Conservation (phyloP, 805 yeast genomes). For the Diddensiella santjacobensis region DNA sequence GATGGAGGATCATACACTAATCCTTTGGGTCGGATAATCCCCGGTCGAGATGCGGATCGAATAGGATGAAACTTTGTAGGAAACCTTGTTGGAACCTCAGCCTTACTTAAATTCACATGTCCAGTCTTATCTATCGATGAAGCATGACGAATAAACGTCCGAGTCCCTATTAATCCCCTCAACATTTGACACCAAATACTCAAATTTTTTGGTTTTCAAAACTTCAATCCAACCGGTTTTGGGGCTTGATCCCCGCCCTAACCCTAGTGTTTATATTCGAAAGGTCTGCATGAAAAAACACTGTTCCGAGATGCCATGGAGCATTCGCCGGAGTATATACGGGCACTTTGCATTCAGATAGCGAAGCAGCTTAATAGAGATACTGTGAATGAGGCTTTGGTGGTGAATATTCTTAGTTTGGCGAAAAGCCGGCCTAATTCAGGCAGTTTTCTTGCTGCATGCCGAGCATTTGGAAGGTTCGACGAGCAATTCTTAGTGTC, state of each 20-base stretch:
- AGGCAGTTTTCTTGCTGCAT: conserved; percentile 21
- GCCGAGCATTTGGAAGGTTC: conserved; percentile 28
- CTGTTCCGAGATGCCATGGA: not conserved
- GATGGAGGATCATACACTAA: conserved; percentile 62
- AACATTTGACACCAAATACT: no score
- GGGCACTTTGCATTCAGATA: conserved; percentile 17
- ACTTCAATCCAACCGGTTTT: no score
- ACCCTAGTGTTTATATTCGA: no score
- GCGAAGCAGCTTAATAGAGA: conserved; percentile 24
- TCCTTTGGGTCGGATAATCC: conserved; percentile 54
- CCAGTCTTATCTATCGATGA: not conserved
- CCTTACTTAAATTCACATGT: not conserved
- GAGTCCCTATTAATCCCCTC: not conserved
- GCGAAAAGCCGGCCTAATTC: conserved; percentile 15
- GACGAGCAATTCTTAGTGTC: conserved; percentile 19
- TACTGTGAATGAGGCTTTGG: conserved; percentile 20
- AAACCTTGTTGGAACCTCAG: conserved; percentile 29
- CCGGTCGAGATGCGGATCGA: conserved; percentile 64
- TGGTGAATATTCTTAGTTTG: conserved; percentile 19
- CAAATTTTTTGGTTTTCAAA: no score
- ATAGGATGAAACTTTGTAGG: conserved; percentile 59
- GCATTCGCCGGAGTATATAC: conserved; percentile 10
- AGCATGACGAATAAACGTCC: conserved; percentile 9
- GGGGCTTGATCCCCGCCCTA: no score
- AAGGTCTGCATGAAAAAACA: no score